These are phyloP conservation scores for Chalciporus chontae DNA, from an alignment of 768 basidiomycete genomes.

Conservation along the genomic window DNA sequence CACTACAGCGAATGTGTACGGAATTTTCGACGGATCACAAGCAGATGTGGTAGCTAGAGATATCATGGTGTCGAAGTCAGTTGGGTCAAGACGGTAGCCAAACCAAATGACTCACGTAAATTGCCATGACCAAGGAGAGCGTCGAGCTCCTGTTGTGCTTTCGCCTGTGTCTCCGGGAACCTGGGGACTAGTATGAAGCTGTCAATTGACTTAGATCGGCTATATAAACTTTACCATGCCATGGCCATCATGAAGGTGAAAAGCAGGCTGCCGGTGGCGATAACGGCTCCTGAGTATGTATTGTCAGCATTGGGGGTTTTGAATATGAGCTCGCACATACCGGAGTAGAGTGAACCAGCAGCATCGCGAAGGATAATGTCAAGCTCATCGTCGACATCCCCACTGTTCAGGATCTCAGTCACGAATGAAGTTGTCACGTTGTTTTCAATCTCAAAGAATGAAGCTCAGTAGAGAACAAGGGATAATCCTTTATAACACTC, in stretches of 20 bases:
- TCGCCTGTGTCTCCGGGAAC: constrained; percentile 1
- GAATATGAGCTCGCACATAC: background rate
- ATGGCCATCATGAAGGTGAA: constrained; percentile 7
- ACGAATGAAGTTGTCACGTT: constrained; percentile 4
- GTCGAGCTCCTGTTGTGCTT: constrained; percentile 4
- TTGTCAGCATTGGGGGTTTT: background rate
- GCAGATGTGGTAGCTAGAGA: background rate
- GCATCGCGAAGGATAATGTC: constrained; percentile 5
- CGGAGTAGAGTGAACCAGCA: constrained; percentile 6
- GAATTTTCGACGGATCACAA: constrained; percentile 1
- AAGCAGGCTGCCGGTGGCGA: constrained; percentile 3
- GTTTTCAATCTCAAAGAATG: background rate
- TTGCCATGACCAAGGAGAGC: constrained; percentile 6
- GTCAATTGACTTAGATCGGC: background rate
- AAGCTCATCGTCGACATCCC: background rate
- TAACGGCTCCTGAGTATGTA: background rate
- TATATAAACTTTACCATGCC: constrained; percentile 2
- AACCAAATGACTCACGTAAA: background rate
- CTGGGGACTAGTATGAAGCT: background rate
- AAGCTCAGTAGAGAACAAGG: background rate
- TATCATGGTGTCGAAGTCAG: too few species aligned
- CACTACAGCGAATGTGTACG: constrained; percentile 3
- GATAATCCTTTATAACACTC: background rate
- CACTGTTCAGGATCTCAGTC: background rate
- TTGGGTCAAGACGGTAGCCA: too few species aligned